A percentile compares a stretch with the other conserved stretches of the same genome.
These are phyloP conservation scores for Pseudocercospora fuligena DNA, from an alignment of 2,329 filamentous ascomycete species.

Conservation along the genomic window DNA sequence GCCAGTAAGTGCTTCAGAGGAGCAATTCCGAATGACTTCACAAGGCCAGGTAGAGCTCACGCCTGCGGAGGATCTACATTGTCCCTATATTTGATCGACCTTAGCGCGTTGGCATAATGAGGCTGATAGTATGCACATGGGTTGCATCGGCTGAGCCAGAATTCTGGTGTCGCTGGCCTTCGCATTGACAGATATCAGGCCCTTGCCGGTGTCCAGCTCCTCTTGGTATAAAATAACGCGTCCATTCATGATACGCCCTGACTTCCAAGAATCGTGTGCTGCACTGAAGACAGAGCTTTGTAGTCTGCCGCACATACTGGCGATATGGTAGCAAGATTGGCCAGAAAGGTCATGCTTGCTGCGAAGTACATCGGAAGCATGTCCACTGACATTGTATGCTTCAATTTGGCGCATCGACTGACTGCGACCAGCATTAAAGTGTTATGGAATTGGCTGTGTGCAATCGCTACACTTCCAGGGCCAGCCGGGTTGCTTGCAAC, in stretches of 20 bases:
- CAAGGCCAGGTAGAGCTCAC: no score
- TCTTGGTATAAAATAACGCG: no score
- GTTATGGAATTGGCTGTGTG: slow-evolving; percentile 94
- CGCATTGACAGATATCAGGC: no score
- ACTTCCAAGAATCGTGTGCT: neutral
- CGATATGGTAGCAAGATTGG: slow-evolving; percentile 69
- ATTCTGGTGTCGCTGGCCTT: no score
- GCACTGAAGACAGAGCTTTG: neutral
- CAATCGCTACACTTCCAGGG: slow-evolving; percentile 90
- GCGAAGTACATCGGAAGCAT: slow-evolving; percentile 38
- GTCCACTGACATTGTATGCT: slow-evolving; percentile 53
- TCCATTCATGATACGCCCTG: neutral
- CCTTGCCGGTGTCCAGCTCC: no score
- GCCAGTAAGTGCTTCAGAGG: no score
- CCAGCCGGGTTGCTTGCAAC: slow-evolving; percentile 72
- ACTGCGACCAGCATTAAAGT: slow-evolving; percentile 81
- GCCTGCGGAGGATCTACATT: no score
- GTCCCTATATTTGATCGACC: no score
- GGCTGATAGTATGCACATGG: neutral
- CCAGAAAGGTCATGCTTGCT: slow-evolving; percentile 68
- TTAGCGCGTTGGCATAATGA: no score
- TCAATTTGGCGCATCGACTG: slow-evolving; percentile 63
- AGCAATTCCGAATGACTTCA: no score
- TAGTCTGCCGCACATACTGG: slow-evolving; percentile 61
- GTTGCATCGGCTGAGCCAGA: no score